Evolutionary conservation across 768 basidiomycete species (phyloP).

Genomic region (Auricularia cornea): DNA sequence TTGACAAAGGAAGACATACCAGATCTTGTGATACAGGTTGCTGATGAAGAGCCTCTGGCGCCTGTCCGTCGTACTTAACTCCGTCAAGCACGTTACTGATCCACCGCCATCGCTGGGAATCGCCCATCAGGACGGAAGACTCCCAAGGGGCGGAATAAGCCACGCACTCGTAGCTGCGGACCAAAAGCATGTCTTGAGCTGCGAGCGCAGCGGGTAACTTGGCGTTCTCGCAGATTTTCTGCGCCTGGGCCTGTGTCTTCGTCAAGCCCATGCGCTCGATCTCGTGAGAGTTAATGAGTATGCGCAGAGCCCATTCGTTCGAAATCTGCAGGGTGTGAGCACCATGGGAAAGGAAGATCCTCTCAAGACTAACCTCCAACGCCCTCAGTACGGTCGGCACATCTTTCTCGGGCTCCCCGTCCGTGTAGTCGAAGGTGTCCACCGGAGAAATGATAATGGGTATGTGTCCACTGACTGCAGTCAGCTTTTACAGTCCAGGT

Average conservation of each 20-base stretch:
- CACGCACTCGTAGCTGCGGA: no score
- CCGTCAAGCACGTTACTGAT: no score
- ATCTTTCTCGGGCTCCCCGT: constrained; percentile 57
- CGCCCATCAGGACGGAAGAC: no score
- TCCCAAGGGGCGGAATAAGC: no score
- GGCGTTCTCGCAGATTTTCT: constrained; percentile 33
- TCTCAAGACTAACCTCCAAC: constrained; percentile 49
- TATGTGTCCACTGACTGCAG: constrained; percentile 31
- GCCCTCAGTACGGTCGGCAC: constrained; percentile 74
- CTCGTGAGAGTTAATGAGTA: constrained; percentile 63
- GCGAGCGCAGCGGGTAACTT: constrained; percentile 17
- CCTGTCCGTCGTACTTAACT: no score
- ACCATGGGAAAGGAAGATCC: no score
- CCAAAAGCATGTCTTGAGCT: constrained; percentile 42
- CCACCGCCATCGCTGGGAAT: no score
- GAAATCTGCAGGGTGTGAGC: neutral
- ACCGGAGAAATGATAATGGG: constrained; percentile 57
- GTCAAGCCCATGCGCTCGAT: constrained; percentile 73
- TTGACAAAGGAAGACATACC: no score
- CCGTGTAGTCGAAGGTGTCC: no score
- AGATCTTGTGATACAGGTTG: no score
- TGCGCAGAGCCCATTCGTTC: constrained; percentile 51
- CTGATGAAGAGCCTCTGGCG: no score
- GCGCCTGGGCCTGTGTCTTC: constrained; percentile 51
- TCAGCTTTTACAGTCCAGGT: neutral